A percentile compares a stretch with the other conserved stretches of the same genome.
Conservation (phyloP, 1,284 basidiomycete species). For the Nidula niveotomentosa region DNA sequence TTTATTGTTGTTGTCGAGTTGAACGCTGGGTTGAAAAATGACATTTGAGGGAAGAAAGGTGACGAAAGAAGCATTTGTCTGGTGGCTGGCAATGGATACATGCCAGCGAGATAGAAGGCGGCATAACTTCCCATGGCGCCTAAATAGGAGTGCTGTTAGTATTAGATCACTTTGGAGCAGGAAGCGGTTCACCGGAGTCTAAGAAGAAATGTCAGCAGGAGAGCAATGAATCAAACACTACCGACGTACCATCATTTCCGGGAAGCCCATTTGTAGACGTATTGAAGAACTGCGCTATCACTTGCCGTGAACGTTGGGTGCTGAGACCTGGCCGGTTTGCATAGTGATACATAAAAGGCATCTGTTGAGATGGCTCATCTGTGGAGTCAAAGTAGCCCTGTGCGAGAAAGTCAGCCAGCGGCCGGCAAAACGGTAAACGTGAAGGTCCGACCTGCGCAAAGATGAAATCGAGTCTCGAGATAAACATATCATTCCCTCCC, state of each 20-base stretch:
- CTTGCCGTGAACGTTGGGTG: conserved; percentile 52
- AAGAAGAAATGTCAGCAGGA: too few relatives aligned
- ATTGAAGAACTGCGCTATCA: conserved; percentile 55
- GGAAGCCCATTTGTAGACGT: conserved; percentile 54
- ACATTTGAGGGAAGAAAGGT: conserved; percentile 59
- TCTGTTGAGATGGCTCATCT: conserved; percentile 63
- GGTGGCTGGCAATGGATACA: conserved; percentile 65
- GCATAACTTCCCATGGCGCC: conserved; percentile 74
- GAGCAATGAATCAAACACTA: too few relatives aligned
- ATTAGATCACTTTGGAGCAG: background rate
- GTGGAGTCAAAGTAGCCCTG: conserved; percentile 54
- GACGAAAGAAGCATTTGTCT: conserved; percentile 59
- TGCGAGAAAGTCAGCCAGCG: background rate
- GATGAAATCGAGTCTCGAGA: conserved; percentile 53
- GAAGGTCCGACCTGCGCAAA: conserved; percentile 40
- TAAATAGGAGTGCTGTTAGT: conserved; percentile 4
- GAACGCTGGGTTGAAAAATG: conserved; percentile 57
- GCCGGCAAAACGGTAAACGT: background rate
- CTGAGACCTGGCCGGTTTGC: conserved; percentile 56
- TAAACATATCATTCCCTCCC: conserved; percentile 54
- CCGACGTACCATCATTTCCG: conserved; percentile 54
- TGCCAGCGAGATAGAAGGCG: conserved; percentile 56
- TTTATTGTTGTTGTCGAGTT: conserved; percentile 57
- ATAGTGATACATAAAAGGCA: conserved; percentile 69
- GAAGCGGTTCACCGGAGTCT: conserved; percentile 31